Evolutionary conservation across 2,329 filamentous ascomycete species (phyloP).

Genomic region (Zasmidium cellare): DNA sequence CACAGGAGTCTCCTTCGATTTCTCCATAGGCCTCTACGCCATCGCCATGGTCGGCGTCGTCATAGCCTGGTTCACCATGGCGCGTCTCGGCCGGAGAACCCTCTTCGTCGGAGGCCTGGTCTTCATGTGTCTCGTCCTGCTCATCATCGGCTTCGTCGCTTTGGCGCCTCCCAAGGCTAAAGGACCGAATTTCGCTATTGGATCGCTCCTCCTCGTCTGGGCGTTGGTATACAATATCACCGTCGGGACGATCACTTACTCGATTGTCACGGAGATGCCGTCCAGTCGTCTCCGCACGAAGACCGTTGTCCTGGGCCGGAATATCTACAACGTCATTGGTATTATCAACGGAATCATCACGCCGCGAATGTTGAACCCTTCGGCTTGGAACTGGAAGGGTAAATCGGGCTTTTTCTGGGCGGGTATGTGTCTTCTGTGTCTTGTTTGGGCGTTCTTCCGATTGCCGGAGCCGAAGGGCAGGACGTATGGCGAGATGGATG

Average conservation of each 20-base stretch:
- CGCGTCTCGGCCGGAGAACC: constrained; percentile 35
- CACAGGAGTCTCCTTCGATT: constrained; percentile 22
- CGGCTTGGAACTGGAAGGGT: constrained; percentile 22
- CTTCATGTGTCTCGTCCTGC: constrained; percentile 18
- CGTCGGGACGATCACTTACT: constrained; percentile 26
- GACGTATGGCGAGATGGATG: constrained; percentile 57
- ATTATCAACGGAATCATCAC: constrained; percentile 27
- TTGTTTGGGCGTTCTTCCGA: constrained; percentile 54
- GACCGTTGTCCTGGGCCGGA: constrained; percentile 30
- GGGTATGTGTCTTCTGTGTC: constrained; percentile 46
- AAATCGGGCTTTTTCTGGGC: constrained; percentile 41
- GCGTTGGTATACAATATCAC: constrained; percentile 27
- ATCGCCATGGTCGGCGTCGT: constrained; percentile 35
- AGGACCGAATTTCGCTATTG: constrained; percentile 24
- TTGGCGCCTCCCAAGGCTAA: constrained; percentile 13
- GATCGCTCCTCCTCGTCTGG: constrained; percentile 24
- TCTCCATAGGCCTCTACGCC: constrained; percentile 41
- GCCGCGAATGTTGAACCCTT: constrained; percentile 31
- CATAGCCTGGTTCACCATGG: constrained; percentile 36
- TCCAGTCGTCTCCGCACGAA: constrained; percentile 29
- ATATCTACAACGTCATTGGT: constrained; percentile 26
- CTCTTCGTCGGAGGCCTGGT: constrained; percentile 34
- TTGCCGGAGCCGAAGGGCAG: constrained; percentile 57
- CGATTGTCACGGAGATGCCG: constrained; percentile 30
- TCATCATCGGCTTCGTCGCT: constrained; percentile 27